A percentile compares a stretch with the other conserved stretches of the same genome.
phyloP scores from a whole-genome alignment of 768 basidiomycete genomes.

The Lentinus brumalis region DNA sequence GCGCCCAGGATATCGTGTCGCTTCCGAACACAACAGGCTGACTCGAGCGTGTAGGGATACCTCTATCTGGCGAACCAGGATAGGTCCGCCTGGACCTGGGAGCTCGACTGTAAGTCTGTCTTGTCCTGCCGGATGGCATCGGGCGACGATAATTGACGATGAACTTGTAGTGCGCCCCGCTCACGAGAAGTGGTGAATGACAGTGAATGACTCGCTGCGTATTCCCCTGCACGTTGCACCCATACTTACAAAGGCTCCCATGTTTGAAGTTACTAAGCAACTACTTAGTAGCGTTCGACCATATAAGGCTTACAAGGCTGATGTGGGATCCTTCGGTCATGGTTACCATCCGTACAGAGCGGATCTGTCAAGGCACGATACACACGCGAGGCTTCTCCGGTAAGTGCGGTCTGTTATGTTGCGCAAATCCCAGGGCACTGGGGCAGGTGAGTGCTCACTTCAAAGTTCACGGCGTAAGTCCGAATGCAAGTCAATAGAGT shows the following conservation, averaged over 20 bases:
- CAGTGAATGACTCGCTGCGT: conserved; percentile 34
- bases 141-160: too few species aligned
- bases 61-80: conserved; percentile 69
- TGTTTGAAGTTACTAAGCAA: too few species aligned
- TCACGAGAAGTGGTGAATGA: conserved; percentile 52
- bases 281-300: neutral
- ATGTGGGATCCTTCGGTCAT: neutral
- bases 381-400: too few species aligned
- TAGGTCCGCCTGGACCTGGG: conserved; percentile 76
- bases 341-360: neutral
- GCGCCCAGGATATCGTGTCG: neutral
- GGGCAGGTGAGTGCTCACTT: too few species aligned
- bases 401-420: too few species aligned
- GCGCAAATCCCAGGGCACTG: too few species aligned
- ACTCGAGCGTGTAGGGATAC: conserved; percentile 49
- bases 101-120: conserved; percentile 64
- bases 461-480: too few species aligned
- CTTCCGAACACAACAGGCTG: neutral
- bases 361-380: neutral
- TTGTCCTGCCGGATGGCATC: too few species aligned
- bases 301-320: neutral
- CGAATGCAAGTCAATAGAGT: too few species aligned
- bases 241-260: neutral
- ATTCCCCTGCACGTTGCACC: neutral
- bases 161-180: conserved; percentile 45